Base-by-base conservation (phyloP, 371 early-diverging fungal species). In the Apophysomyces elegans region DNA sequence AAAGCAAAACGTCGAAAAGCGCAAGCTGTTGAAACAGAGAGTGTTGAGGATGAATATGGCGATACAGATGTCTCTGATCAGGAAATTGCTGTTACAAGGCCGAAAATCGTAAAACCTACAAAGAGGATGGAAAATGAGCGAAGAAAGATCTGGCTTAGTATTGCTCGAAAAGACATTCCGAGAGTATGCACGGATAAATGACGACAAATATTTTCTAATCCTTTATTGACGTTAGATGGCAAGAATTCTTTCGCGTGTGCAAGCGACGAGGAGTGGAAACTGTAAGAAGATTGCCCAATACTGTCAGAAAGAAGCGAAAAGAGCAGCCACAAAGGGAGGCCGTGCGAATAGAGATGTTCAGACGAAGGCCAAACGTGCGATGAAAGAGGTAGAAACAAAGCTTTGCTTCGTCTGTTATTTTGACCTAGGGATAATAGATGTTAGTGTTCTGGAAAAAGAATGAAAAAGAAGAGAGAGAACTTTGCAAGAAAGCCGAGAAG, bases 401-500 rank as follows among this genome's bases (percentile, higher is more conserved):
- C 36, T 26, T n/a, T 8, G 21, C 16, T 9, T 21, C 9, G 54
- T 26, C 16, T 16, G 4, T 9, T 21, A 21, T 50, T 21, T 50
- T 21, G 0, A 37, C 39, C 32, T 26, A 26, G 32, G 38, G 13
- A 43, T 14, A 32, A 18, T 60, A 93, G 76, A 91, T 94, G 91
- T 73, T 93, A 14, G 50, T 89, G 21, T 95, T 93, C 72, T 96
- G 96, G 96, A 93, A 92, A 71, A 87, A 89, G 62, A 91, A 96
- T 69, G 95, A 95, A 71, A 89, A 88, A 68, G 94, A 95, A 74
- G 96, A 93, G 71, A 84, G 94, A n/a, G 98, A 97, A 61, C 68
- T 88, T 64, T 89, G 93, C 56, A 94, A 93, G 77, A 91, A 91
- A 66, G 96, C 96, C 0, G 97, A 97, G 72, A 92, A 90, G 67